These are phyloP conservation scores for Cladosporium sp. DNA, from an alignment of 2,329 filamentous ascomycete genomes.

Conservation along the genomic window DNA sequence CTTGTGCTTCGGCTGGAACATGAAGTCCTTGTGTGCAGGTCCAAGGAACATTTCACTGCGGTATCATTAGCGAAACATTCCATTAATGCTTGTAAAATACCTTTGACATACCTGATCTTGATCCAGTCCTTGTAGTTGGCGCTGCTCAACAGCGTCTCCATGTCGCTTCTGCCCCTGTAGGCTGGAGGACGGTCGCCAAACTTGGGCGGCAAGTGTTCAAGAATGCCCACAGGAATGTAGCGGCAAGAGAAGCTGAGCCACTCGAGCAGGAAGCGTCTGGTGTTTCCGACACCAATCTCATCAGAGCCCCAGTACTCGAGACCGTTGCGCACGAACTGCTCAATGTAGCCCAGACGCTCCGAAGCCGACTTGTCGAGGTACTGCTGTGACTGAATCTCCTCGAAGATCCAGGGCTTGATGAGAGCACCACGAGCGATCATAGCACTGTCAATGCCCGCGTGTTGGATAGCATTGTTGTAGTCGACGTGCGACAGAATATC, in stretches of 20 bases:
- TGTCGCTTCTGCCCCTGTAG: constrained; percentile 79
- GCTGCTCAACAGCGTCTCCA: constrained; percentile 91
- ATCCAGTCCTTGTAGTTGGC: constrained; percentile 97
- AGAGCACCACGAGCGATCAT: constrained; percentile 97
- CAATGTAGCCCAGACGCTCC: constrained; percentile 81
- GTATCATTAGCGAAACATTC: constrained; percentile 7
- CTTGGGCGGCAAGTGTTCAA: constrained; percentile 84
- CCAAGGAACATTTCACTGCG: constrained; percentile 94
- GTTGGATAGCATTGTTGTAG: constrained; percentile 74
- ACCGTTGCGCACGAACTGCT: constrained; percentile 87
- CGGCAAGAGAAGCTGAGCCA: constrained; percentile 92
- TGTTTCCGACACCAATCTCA: constrained; percentile 88
- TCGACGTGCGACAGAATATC: constrained; percentile 93
- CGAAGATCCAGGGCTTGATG: constrained; percentile 98
- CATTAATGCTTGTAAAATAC: background rate
- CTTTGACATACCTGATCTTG: constrained; percentile 78
- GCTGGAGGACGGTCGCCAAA: constrained; percentile 87
- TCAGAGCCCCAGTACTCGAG: constrained; percentile 95
- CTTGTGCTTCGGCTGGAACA: constrained; percentile 97
- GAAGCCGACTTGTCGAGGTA: constrained; percentile 92
- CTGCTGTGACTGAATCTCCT: constrained; percentile 88
- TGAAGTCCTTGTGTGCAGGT: constrained; percentile 83
- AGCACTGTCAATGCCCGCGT: constrained; percentile 82
- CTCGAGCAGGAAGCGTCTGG: constrained; percentile 87
- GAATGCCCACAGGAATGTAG: constrained; percentile 84